A percentile compares a stretch with the other conserved stretches of the same genome.
phyloP scores from a whole-genome alignment of 371 early-diverging fungal genomes.

The Apophysomyces trapeziformis region DNA sequence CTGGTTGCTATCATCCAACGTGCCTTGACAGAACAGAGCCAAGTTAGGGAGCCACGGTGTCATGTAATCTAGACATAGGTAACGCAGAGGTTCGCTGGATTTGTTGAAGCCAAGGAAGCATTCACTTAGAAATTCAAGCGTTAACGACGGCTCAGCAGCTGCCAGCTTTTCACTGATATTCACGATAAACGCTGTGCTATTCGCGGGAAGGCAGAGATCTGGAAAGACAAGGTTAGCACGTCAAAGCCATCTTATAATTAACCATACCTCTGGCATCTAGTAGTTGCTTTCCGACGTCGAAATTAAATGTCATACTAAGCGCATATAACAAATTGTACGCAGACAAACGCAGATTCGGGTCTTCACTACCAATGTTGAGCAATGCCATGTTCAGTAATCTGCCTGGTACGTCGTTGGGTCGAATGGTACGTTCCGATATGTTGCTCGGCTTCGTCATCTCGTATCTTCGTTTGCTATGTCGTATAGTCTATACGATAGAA shows the following conservation, averaged over 20 bases:
- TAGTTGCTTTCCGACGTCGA: slow-evolving; percentile 80
- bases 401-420: slow-evolving; percentile 89
- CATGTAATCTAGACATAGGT: slow-evolving; percentile 83
- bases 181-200: slow-evolving; percentile 78
- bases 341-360: slow-evolving; percentile 75
- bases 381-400: slow-evolving; percentile 88
- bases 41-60: slow-evolving; percentile 87
- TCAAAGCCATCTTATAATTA: background rate
- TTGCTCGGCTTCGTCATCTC: slow-evolving; percentile 63
- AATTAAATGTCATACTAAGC: slow-evolving; percentile 73
- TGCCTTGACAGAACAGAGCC: slow-evolving; percentile 56
- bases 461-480: slow-evolving; percentile 70
- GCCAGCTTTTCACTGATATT: slow-evolving; percentile 82
- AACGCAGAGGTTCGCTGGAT: slow-evolving; percentile 68
- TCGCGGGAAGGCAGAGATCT: slow-evolving; percentile 87
- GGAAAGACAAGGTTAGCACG: background rate
- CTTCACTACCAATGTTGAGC: slow-evolving; percentile 80
- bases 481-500: slow-evolving; percentile 43
- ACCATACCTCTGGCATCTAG: slow-evolving; percentile 71
- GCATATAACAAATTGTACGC: slow-evolving; percentile 87
- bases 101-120: slow-evolving; percentile 80
- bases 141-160: slow-evolving; percentile 71
- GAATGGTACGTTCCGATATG: slow-evolving; percentile 68
- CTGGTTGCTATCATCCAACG: slow-evolving; percentile 37
- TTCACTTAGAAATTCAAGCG: slow-evolving; percentile 86